Conservation (phyloP, 805 yeast species). For the Metschnikowia peoriensis region DNA sequence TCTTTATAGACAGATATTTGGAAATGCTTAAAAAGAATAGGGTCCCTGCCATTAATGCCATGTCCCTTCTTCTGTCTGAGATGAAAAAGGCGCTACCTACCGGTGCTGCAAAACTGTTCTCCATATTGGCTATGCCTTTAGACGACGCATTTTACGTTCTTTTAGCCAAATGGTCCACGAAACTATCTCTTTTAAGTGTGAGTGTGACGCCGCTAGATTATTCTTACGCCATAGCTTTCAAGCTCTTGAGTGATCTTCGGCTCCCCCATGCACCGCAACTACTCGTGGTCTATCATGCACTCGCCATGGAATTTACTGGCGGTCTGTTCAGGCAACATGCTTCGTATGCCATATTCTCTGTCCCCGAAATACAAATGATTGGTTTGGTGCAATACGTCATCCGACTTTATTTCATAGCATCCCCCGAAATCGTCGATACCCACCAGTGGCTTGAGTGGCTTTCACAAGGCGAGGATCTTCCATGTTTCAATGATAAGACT, state of each 20-base stretch:
- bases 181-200: slow-evolving; percentile 6
- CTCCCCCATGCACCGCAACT: slow-evolving; percentile 51
- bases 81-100: slow-evolving; percentile 29
- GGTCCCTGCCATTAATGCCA: slow-evolving; percentile 49
- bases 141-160: slow-evolving; percentile 33
- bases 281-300: slow-evolving; percentile 31
- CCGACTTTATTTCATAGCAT: slow-evolving; percentile 26
- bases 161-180: slow-evolving; percentile 12
- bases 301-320: slow-evolving; percentile 15
- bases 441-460: slow-evolving; percentile 24
- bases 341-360: slow-evolving; percentile 9
- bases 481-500: slow-evolving; percentile 8
- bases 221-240: slow-evolving; percentile 40
- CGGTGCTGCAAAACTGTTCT: slow-evolving; percentile 34
- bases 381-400: slow-evolving; percentile 32
- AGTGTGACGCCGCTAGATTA: slow-evolving; percentile 20
- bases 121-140: slow-evolving; percentile 40
- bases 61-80: slow-evolving; percentile 37
- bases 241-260: slow-evolving; percentile 40
- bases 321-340: slow-evolving; percentile 8
- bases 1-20: slow-evolving; percentile 50
- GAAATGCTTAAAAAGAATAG: slow-evolving; percentile 39
- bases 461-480: slow-evolving; percentile 6
- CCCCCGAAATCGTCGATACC: slow-evolving; percentile 11
- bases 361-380: slow-evolving; percentile 40